phyloP scores from a whole-genome alignment of 2,329 filamentous ascomycete genomes.

The Sclerotinia borealis region DNA sequence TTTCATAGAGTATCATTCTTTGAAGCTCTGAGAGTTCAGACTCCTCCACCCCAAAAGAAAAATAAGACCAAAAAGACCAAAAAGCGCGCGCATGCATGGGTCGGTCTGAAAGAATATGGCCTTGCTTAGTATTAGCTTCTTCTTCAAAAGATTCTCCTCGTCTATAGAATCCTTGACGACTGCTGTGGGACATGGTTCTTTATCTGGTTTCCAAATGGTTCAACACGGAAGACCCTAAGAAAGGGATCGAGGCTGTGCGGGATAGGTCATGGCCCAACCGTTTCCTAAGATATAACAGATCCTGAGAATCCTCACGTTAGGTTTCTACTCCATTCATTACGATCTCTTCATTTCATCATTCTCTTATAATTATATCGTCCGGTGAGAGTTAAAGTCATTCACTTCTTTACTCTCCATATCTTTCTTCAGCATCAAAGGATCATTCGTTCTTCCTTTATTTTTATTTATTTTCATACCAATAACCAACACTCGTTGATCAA shows the following conservation, averaged over 20 bases:
- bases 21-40: background rate
- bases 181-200: background rate
- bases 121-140: constrained; percentile 5
- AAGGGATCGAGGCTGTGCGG: constrained; percentile 10
- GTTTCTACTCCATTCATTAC: background rate
- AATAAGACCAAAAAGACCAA: background rate
- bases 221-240: constrained; percentile 1
- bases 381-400: constrained; percentile 40
- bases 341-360: constrained; percentile 1
- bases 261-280: constrained; percentile 10
- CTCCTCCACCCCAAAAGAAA: background rate
- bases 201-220: constrained; percentile 1
- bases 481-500: constrained; percentile 21
- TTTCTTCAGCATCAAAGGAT: constrained; percentile 26
- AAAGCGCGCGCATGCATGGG: constrained; percentile 12
- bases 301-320: constrained; percentile 13
- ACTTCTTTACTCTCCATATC: constrained; percentile 37
- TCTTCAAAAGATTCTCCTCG: constrained; percentile 3
- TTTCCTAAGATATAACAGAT: constrained; percentile 14
- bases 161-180: constrained; percentile 2
- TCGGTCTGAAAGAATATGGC: background rate
- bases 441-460: constrained; percentile 30
- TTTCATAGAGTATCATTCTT: background rate
- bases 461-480: constrained; percentile 17
- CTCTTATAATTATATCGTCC: constrained; percentile 14